Evolutionary conservation across 2,329 filamentous ascomycete genomes (phyloP), one percentile per base, ranked within the genome.

Genomic region (Phialophora verrucosa): DNA sequence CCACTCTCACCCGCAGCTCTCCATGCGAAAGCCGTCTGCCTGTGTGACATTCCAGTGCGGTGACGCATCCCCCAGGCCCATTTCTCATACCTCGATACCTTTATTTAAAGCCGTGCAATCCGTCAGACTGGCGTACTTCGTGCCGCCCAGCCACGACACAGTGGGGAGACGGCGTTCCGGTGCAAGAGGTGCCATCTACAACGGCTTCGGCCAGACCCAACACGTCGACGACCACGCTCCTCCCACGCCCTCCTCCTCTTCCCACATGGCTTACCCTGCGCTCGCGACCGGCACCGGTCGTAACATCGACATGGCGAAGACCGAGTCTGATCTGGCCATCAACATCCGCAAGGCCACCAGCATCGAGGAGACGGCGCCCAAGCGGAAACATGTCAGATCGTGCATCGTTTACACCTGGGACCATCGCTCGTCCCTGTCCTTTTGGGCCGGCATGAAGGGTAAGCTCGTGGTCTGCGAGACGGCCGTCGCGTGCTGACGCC

Each of bases 331-430:
- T 76, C 81, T 90, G 70, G 83, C 85, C 75, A 85, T 87, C 75
- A 87, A 89, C 78, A 89, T 90, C 76, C 85, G 85, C 74, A 90
- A 90, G 79, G 87, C 87, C 42, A 89, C 87, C 17, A 88, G 84
- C 75, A 86, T 87, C 72, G 84, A 62, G 32, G 57, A 70, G 55
- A 70, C 75, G 86, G 87, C 71, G 3, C 71, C 71, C 23, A 73
- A 73, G 47, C 64, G 86, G 68, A 99, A 99, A 82, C 95, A 99
- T 91, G 95, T 99, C 65, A 91, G 95, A 76, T 93, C 91, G 79
- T 96, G 92, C 77, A 99, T 99, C 75, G 94, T 99, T 54, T 98
- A 98, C 80, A 98, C 94, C 66, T 99, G 95, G 95, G 95, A 99
- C 81, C 93, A 99, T 83, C 96, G 96, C 82, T 96, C 91, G 71